Percentiles rank a stretch among this genome's conserved stretches.
These are phyloP conservation scores for Dryas alaskensis DNA, from an alignment of 306 rosid species.

Conservation along the genomic window DNA sequence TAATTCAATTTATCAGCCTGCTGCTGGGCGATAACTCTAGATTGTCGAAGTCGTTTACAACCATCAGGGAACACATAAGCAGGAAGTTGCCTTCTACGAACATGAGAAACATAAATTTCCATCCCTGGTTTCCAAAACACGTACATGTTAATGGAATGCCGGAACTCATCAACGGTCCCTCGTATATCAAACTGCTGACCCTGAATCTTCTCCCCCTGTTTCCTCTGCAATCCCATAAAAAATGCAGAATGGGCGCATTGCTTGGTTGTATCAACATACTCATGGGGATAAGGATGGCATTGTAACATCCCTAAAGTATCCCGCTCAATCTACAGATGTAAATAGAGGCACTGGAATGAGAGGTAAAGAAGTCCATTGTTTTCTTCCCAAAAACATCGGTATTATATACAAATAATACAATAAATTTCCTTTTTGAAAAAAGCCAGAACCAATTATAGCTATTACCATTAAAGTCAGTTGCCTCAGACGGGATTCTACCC, in stretches of 20 bases:
- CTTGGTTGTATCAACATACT: constrained; percentile 60
- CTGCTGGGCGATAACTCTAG: constrained; percentile 43
- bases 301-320: constrained; percentile 86
- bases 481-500: constrained; percentile 91
- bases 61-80: constrained; percentile 78
- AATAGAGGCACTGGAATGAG: constrained; percentile 16
- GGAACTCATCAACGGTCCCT: constrained; percentile 85
- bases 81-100: constrained; percentile 83
- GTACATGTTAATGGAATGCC: constrained; percentile 73
- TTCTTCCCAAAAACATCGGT: not conserved
- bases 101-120: constrained; percentile 84
- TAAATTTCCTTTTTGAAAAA: not conserved
- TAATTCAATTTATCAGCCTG: constrained; percentile 32
- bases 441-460: not conserved
- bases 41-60: constrained; percentile 54
- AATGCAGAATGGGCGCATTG: constrained; percentile 78
- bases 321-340: constrained; percentile 71
- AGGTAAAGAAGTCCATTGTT: not conserved
- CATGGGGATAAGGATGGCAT: constrained; percentile 92
- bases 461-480: constrained; percentile 72
- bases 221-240: constrained; percentile 93
- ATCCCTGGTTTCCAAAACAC: constrained; percentile 83
- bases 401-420: not conserved
- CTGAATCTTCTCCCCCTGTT: constrained; percentile 68
- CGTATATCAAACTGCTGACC: constrained; percentile 91